Evolutionary conservation across 2,329 filamentous ascomycete genomes (phyloP), one percentile per base, ranked within the genome.

Genomic region (Graphilbum ipis-grandicollis): DNA sequence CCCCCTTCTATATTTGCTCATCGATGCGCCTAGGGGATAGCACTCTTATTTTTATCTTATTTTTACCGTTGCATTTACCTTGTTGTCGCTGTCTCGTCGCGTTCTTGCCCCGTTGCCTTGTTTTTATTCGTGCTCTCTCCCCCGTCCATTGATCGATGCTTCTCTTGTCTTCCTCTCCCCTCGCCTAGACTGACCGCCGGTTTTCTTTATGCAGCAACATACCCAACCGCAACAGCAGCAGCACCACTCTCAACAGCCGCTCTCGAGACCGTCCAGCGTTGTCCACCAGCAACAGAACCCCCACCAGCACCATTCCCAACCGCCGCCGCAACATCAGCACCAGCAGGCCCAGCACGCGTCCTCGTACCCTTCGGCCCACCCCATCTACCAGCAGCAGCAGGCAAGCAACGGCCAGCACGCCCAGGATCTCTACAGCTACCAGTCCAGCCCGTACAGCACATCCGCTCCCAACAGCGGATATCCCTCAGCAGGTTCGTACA

Each of bases 391-490:
- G 44, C 68, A 75, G 39, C 65, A 68, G 45, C 75, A 77, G 53
- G 65, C 69, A 19, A 62, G 66, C 40, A 71, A 63, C 50, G 66
- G 68, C 32, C 76, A 77, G 50, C 65, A 68, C 51, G 58, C 68
- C 35, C 71, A 75, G 50, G 80, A 92, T 47, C 60, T 80, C 49
- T 93, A 88, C 58, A 75, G 79, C 52, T 71, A 79, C 40, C 81
- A 90, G 53, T 72, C 80, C 44, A 83, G 76, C 54, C 73, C 82
- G 10, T 93, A 93, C 62, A 85, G 79, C 59, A 79, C 82, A 38
- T 76, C 81, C 47, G 83, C 79, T 60, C 73, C 79, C 42, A 75
- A 79, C 38, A 81, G 79, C 58, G 80, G 80, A 61, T 93, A 93
- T 59, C 77, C 82, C 45, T 83, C 84, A 53, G 80, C 81, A 65